Percentiles rank a stretch among this genome's conserved stretches.
Evolutionary conservation across 345 rosid species (phyloP).

Genomic region (Pugionium cornutum): DNA sequence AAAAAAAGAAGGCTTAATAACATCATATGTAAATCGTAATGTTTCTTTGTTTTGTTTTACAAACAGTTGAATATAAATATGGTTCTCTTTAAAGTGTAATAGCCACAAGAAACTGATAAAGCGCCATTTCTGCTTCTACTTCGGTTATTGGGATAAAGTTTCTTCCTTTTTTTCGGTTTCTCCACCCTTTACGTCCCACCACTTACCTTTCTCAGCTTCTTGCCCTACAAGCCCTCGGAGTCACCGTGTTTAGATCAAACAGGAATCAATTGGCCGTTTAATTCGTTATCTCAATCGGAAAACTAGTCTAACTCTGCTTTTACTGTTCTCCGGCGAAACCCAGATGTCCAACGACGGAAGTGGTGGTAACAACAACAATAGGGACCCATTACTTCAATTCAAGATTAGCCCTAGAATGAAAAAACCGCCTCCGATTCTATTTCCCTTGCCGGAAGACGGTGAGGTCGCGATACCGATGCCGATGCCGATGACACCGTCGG

Average conservation of each 20-base stretch:
- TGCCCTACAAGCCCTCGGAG: not conserved
- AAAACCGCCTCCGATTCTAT: slow-evolving; percentile 47
- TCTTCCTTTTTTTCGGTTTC: slow-evolving; percentile 14
- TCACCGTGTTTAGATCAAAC: not conserved
- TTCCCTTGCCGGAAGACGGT: slow-evolving; percentile 67
- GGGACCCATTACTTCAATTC: slow-evolving; percentile 59
- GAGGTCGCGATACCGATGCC: slow-evolving; percentile 56
- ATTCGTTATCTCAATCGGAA: not conserved
- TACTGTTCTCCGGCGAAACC: slow-evolving; percentile 25
- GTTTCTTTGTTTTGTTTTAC: not conserved
- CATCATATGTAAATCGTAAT: not conserved
- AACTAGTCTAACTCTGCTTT: not conserved
- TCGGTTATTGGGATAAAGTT: slow-evolving; percentile 10
- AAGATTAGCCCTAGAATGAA: slow-evolving; percentile 44
- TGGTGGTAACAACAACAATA: slow-evolving; percentile 45
- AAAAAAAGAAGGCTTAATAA: not conserved
- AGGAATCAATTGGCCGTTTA: not conserved
- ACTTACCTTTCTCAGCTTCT: slow-evolving; percentile 16
- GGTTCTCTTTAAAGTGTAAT: slow-evolving; percentile 18
- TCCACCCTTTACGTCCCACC: slow-evolving; percentile 29
- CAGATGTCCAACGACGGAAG: slow-evolving; percentile 21
- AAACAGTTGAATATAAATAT: too few species aligned
- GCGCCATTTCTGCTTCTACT: slow-evolving; percentile 38
- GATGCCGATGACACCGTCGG: slow-evolving; percentile 66
- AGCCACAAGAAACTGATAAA: slow-evolving; percentile 29